Evolutionary conservation across 495 filamentous ascomycete genomes (phyloP).

Genomic region (Penicillium riverlandense): DNA sequence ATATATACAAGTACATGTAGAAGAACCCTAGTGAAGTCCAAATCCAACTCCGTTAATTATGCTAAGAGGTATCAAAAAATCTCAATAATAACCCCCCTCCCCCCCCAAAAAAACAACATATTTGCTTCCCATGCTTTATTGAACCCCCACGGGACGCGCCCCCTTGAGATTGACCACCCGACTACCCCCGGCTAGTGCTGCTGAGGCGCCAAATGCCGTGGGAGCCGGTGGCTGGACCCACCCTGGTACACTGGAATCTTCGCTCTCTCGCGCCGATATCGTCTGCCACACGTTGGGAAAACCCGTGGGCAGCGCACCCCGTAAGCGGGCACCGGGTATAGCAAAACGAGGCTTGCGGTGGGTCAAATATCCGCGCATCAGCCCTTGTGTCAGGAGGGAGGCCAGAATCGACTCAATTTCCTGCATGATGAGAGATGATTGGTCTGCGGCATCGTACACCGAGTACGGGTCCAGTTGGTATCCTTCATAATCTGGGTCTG

Average conservation of each 20-base stretch:
- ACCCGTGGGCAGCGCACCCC: conserved; percentile 51
- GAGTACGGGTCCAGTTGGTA: conserved; percentile 35
- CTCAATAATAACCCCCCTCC: neutral
- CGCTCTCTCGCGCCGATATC: conserved; percentile 36
- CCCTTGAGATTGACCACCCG: conserved; percentile 48
- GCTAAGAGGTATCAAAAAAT: conserved; percentile 5
- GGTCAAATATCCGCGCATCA: conserved; percentile 83
- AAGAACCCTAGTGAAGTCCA: no score
- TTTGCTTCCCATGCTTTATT: conserved; percentile 8
- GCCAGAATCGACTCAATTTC: conserved; percentile 75
- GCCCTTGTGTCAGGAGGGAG: conserved; percentile 69
- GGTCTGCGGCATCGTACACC: conserved; percentile 13
- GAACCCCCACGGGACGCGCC: conserved; percentile 44
- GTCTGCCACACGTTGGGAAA: conserved; percentile 57
- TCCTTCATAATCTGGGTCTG: conserved; percentile 39
- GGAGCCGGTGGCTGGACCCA: conserved; percentile 43
- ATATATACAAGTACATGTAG: no score
- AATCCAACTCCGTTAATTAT: neutral
- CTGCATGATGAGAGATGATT: conserved; percentile 44
- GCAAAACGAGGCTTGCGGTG: conserved; percentile 70
- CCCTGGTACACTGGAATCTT: conserved; percentile 42
- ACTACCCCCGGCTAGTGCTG: conserved; percentile 23
- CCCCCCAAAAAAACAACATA: neutral
- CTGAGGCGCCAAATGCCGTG: conserved; percentile 3
- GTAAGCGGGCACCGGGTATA: conserved; percentile 68